A percentile compares a stretch with the other conserved stretches of the same genome.
phyloP scores from a whole-genome alignment of 2,329 filamentous ascomycete species.

The Trichoderma endophyticum region DNA sequence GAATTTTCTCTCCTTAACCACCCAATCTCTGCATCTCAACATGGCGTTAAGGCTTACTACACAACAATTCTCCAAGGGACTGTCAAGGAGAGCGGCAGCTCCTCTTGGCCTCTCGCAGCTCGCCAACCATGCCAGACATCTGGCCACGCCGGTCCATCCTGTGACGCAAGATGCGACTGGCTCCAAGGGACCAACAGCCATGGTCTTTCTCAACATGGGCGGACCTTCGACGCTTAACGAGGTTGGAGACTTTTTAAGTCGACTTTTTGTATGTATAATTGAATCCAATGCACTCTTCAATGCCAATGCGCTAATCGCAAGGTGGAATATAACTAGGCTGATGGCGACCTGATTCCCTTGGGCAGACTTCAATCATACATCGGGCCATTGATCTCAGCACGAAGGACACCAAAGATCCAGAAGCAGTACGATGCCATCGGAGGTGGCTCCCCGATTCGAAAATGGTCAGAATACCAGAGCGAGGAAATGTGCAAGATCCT shows the following conservation, averaged over 20 bases:
- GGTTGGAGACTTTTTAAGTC: constrained; percentile 84
- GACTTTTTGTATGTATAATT: constrained; percentile 71
- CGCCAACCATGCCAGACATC: constrained; percentile 30
- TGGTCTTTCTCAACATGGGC: constrained; percentile 99
- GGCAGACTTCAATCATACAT: constrained; percentile 88
- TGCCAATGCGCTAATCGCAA: neutral
- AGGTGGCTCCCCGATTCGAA: constrained; percentile 94
- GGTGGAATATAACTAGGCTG: constrained; percentile 57
- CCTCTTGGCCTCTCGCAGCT: constrained; percentile 31
- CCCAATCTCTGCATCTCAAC: neutral
- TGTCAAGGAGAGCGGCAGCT: constrained; percentile 27
- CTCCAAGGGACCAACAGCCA: constrained; percentile 81
- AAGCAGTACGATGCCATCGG: constrained; percentile 95
- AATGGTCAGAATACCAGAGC: constrained; percentile 95
- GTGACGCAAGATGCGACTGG: constrained; percentile 74
- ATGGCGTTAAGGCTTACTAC: constrained; percentile 35
- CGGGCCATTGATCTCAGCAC: constrained; percentile 78
- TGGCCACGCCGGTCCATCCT: constrained; percentile 57
- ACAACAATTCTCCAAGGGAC: constrained; percentile 30
- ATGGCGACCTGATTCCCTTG: constrained; percentile 92
- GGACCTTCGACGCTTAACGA: constrained; percentile 85
- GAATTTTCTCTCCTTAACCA: neutral
- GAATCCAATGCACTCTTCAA: neutral
- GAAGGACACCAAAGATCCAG: constrained; percentile 92
- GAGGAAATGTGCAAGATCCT: constrained; percentile 96